Evolutionary conservation across 2,329 filamentous ascomycete genomes (phyloP), one percentile per base, ranked within the genome.

Genomic region (Neurospora sp.): DNA sequence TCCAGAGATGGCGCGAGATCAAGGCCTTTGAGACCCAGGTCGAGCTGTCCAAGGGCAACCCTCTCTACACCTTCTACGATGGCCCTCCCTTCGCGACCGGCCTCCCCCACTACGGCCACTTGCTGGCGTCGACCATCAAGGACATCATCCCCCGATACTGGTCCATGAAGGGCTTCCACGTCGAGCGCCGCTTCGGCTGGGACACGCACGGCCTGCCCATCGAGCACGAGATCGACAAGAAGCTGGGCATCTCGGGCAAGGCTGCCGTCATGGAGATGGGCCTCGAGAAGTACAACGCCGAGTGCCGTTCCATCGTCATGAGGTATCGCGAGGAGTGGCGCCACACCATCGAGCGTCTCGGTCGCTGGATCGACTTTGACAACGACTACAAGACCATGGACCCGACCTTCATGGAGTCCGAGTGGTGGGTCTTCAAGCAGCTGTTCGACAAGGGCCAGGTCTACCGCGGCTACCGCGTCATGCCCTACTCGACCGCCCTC

Each of bases 361-460:
- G 95, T 70, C 90, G 95, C 70, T 98, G 95, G 95, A 96, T 97
- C 76, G 95, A 97, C 81, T 97, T 98, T 76, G 95, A 98, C 81
- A 96, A 97, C 76, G 93, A 97, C 79, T 97, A 97, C 84, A 97
- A 97, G 90, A 97, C 93, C 41, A 97, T 97, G 93, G 91, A 98
- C 79, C 86, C 90, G n/a, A 89, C 84, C 23, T 98, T 96, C 82
- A 98, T 97, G 95, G 95, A 97, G 83, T 91, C 91, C 0, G 89
- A 92, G 74, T 98, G 95, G 95, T 97, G 95, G 94, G 91, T 96
- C 19, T 97, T 97, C 84, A 96, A 96, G 83, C 89, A 95, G 78
- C 85, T 97, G 33, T 96, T 92, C 79, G 92, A 97, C 75, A 97
- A 97, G 82, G 92, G 89, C 70, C 85, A 91, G 72, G 93, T 97